Conservation (phyloP, 305 asterid genomes). For the Solanum hybrid region DNA sequence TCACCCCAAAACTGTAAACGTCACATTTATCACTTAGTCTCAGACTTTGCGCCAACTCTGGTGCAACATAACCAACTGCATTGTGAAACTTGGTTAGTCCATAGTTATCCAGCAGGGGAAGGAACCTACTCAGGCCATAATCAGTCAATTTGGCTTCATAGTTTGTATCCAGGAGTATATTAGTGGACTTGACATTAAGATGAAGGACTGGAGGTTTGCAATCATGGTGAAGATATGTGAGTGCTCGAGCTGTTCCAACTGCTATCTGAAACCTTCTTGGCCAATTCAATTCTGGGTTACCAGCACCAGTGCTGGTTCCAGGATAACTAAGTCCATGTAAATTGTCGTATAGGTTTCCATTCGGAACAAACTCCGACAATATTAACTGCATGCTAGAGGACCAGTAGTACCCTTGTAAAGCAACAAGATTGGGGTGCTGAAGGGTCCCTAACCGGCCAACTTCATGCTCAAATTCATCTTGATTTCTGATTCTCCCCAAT, state of each 20-base stretch:
- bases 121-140: conserved; percentile 60
- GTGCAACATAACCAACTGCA: conserved; percentile 86
- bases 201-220: conserved; percentile 79
- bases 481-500: conserved; percentile 63
- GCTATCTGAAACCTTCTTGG: conserved; percentile 65
- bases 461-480: conserved; percentile 87
- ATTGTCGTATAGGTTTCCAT: conserved; percentile 69
- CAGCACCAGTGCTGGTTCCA: conserved; percentile 54
- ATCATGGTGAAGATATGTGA: conserved; percentile 84
- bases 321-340: conserved; percentile 59
- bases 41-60: conserved; percentile 75
- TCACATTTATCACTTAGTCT: conserved; percentile 66
- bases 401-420: conserved; percentile 86
- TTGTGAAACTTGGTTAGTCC: conserved; percentile 59
- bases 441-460: conserved; percentile 69
- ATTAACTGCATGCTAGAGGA: conserved; percentile 72
- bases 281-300: conserved; percentile 70
- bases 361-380: conserved; percentile 53
- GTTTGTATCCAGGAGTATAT: conserved; percentile 55
- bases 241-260: conserved; percentile 62
- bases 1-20: conserved; percentile 74
- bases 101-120: conserved; percentile 43
- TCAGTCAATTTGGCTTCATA: conserved; percentile 58
- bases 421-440: conserved; percentile 59
- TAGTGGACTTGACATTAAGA: conserved; percentile 70